A percentile compares a stretch with the other conserved stretches of the same genome.
Conservation (phyloP, 768 basidiomycete genomes). For the Pleurotus eryngii region DNA sequence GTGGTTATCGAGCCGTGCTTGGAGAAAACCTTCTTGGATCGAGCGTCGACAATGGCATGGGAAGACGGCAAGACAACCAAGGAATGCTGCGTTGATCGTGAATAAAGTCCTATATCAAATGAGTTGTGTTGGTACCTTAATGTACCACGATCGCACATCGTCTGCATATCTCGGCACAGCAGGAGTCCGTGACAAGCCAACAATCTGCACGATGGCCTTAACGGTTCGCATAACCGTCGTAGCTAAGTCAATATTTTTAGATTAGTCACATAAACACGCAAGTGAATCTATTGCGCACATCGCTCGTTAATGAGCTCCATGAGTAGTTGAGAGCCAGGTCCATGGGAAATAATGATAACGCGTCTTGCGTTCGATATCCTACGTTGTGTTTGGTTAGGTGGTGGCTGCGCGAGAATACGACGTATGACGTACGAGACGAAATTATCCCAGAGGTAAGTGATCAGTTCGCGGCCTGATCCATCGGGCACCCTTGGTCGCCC, state of each 20-base stretch:
- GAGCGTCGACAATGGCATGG: slow-evolving; percentile 50
- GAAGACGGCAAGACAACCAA: slow-evolving; percentile 63
- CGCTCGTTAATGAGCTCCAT: slow-evolving; percentile 72
- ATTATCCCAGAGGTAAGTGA: slow-evolving; percentile 94
- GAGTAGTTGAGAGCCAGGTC: slow-evolving; percentile 74
- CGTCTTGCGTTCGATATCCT: slow-evolving; percentile 72
- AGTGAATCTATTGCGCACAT: slow-evolving; percentile 39
- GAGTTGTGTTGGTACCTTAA: slow-evolving; percentile 40
- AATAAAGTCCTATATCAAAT: slow-evolving; percentile 3
- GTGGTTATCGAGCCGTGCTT: slow-evolving; percentile 64
- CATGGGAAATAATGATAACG: slow-evolving; percentile 85
- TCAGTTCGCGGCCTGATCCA: slow-evolving; percentile 47
- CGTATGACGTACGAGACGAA: slow-evolving; percentile 76
- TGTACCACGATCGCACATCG: slow-evolving; percentile 70
- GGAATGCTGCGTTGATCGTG: slow-evolving; percentile 52
- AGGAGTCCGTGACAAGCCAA: slow-evolving; percentile 61
- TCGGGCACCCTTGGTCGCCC: too few relatives aligned
- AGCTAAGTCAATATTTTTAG: slow-evolving; percentile 21
- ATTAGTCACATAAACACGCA: too few relatives aligned
- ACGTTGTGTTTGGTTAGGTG: slow-evolving; percentile 7
- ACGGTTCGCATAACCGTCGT: slow-evolving; percentile 58
- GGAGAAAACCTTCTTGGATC: slow-evolving; percentile 43
- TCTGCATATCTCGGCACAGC: slow-evolving; percentile 51
- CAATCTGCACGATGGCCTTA: slow-evolving; percentile 73
- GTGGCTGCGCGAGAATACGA: neutral